Percentiles rank a stretch among this genome's conserved stretches.
These are phyloP conservation scores for Cladosporium halotolerans DNA, from an alignment of 2,329 filamentous ascomycete genomes.

Conservation along the genomic window DNA sequence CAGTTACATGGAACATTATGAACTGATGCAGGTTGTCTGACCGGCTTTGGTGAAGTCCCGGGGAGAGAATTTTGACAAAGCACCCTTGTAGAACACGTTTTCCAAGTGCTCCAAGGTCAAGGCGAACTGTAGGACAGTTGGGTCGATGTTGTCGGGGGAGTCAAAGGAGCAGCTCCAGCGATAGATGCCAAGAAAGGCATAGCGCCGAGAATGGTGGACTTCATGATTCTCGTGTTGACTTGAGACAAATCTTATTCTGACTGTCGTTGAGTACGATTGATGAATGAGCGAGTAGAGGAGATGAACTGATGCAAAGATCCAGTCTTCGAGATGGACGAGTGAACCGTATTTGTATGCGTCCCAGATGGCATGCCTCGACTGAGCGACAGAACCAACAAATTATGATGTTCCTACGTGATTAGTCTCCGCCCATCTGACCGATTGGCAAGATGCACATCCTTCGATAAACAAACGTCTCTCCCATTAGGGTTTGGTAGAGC, in stretches of 20 bases:
- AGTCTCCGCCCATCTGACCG: background rate
- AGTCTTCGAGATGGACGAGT: background rate
- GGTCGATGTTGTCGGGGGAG: constrained; percentile 9
- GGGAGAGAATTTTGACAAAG: constrained; percentile 50
- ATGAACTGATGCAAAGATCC: background rate
- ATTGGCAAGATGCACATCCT: background rate
- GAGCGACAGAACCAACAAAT: background rate
- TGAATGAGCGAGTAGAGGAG: background rate
- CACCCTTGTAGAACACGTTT: constrained; percentile 55
- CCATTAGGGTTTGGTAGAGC: background rate
- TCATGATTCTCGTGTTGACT: constrained; percentile 11
- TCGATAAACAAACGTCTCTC: background rate
- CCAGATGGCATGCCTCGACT: background rate
- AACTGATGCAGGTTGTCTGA: background rate
- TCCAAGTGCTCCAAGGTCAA: constrained; percentile 46
- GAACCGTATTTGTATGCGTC: background rate
- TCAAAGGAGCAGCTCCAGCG: constrained; percentile 9
- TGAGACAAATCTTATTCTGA: background rate
- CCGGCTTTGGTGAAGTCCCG: constrained; percentile 48
- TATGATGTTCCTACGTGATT: background rate
- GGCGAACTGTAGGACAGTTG: constrained; percentile 34
- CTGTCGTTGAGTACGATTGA: background rate
- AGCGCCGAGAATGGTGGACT: constrained; percentile 14
- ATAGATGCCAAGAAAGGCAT: constrained; percentile 9
- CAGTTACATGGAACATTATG: constrained; percentile 18